Percentiles rank a stretch among this genome's conserved stretches.
Evolutionary conservation across 805 yeast species (phyloP).

Genomic region (Lipomyces mesembrius): DNA sequence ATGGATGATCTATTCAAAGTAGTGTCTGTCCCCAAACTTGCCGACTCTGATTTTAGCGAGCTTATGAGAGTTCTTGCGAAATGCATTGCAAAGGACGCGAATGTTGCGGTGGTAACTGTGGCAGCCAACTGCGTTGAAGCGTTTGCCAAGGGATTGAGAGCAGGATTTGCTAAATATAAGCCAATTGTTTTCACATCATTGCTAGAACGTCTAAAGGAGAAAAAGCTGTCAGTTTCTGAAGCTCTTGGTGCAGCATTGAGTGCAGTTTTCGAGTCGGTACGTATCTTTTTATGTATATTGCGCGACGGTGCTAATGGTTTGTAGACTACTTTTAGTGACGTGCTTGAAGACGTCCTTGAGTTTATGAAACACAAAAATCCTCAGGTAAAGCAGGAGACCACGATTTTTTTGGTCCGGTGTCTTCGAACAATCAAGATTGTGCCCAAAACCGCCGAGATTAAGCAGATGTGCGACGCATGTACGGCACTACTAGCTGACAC

Average conservation of each 20-base stretch:
- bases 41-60: constrained; percentile 64
- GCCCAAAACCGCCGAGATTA: constrained; percentile 62
- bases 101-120: constrained; percentile 79
- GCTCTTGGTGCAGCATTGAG: constrained; percentile 71
- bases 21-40: constrained; percentile 57
- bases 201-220: constrained; percentile 85
- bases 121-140: constrained; percentile 69
- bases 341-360: constrained; percentile 62
- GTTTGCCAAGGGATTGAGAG: constrained; percentile 69
- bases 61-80: constrained; percentile 68
- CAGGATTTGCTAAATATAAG: constrained; percentile 60
- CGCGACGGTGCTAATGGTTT: background rate
- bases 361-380: constrained; percentile 81
- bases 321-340: constrained; percentile 54
- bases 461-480: constrained; percentile 58
- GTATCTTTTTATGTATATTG: background rate
- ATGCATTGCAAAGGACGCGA: constrained; percentile 78
- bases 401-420: constrained; percentile 66
- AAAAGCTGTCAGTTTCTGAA: constrained; percentile 75
- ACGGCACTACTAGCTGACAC: constrained; percentile 77
- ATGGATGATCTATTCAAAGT: constrained; percentile 59
- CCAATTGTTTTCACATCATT: constrained; percentile 60
- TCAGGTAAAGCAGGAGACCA: constrained; percentile 73
- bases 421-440: constrained; percentile 54
- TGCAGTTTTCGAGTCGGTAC: constrained; percentile 55